Base-by-base conservation (phyloP, 2,329 filamentous ascomycete genomes). In the Myriosclerotinia scirpicola region DNA sequence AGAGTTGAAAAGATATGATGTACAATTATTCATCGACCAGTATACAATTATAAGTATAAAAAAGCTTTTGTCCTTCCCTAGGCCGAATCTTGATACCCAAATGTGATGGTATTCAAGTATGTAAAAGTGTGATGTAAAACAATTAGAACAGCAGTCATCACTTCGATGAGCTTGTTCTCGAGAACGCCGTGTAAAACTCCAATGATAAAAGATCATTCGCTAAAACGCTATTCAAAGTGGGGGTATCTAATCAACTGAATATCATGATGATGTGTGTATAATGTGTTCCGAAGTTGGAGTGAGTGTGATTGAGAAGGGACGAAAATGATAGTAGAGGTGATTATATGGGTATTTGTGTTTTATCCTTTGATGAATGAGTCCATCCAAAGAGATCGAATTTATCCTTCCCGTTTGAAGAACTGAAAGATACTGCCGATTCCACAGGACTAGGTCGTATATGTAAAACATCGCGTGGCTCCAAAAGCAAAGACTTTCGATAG, bases 401-500 rank as follows among this genome's bases (percentile, higher is more conserved):
- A 52, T 84, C 81, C 69, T 80, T 82, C n/a, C 76, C 67, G 73
- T 65, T 76, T 77, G 66, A 38, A 65, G 68, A 70, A 46, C 12
- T 53, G n/a, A 68, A 70, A 6, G 68, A 65, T 42, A 65, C 71
- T 50, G 71, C 71, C 15, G 64, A 70, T 38, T 77, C 73, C 53
- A 75, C 67, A 20, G 72, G 72, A 67, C 74, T 76, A 22, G 68
- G 68, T 65, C 66, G 71, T 50, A 71, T 69, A 46, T 69, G 69
- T 22, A 71, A 54, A 36, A 60, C 71, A 59, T 83, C 82, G 22
- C 83, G 79, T 36, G 89, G 89, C 72, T 91, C 89, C 14, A 91
- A 80, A 8, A 89, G 78, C 30, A 90, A 79, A 58, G 87, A 90
- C 60, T 88, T 86, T 52, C 88, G 84, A 74, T 90, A 90, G 70